Conservation (phyloP, 176 grass and related monocot species). For the Bonia amplexicaulis region DNA sequence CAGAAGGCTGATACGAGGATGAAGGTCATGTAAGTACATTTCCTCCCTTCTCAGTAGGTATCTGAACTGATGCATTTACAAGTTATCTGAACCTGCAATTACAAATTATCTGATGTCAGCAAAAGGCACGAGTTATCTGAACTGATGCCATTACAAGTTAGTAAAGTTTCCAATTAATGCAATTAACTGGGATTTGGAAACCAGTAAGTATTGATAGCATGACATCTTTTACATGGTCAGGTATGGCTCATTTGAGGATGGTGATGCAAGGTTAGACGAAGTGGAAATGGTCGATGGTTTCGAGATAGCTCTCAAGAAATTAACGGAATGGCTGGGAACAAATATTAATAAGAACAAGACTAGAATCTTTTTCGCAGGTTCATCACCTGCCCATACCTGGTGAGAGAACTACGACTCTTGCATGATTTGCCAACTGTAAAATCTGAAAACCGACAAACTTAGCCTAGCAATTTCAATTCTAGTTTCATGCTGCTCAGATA, state of each 20-base stretch:
- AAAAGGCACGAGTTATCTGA: not conserved
- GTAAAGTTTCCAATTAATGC: not conserved
- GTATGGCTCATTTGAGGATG: constrained; percentile 63
- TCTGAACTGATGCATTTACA: not conserved
- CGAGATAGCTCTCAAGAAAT: constrained; percentile 61
- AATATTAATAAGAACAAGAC: constrained; percentile 53
- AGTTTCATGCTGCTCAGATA: not conserved
- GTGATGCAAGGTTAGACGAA: constrained; percentile 51
- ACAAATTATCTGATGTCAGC: not conserved
- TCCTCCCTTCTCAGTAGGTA: not conserved
- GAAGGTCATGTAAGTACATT: constrained; percentile 75
- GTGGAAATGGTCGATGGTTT: constrained; percentile 73
- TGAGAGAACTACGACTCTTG: constrained; percentile 15
- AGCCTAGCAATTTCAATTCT: not conserved
- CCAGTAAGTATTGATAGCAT: not conserved
- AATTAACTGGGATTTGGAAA: not conserved
- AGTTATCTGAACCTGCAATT: not conserved
- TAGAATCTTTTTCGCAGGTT: constrained; percentile 70
- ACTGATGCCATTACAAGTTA: not conserved
- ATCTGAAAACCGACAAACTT: not conserved
- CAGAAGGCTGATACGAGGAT: constrained; percentile 66
- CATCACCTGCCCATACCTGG: constrained; percentile 82
- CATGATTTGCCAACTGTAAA: not conserved
- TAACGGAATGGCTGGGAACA: constrained; percentile 53
- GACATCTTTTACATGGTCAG: constrained; percentile 22